Evolutionary conservation across 179 eudicot genomes (phyloP), one percentile per base, ranked within the genome.

Genomic region (Pouteria campechiana): DNA sequence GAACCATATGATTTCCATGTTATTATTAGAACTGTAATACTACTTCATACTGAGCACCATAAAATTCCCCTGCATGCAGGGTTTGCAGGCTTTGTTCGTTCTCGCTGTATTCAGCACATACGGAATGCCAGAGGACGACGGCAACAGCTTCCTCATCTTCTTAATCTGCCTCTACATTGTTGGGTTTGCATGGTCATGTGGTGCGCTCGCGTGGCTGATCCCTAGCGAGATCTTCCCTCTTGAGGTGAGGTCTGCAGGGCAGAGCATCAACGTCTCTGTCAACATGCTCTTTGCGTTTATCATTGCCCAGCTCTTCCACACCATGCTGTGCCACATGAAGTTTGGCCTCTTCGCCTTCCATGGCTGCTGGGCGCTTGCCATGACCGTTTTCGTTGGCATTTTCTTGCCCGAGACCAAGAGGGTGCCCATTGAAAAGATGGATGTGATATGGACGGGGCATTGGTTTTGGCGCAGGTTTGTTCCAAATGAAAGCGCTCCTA

Each of bases 171-270:
- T 59, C 10, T 64, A 53, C 12, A 63, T 69, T 2, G 54, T 50
- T 2, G 70, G 62, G 4, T 69, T 58, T 39, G 75, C 75, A 0
- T 63, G 65, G 66, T 69, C 75, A 7, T 69, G 75, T 69, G 75
- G 75, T 0, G 70, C 75, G 7, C 56, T 69, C 1, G 75, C 70
- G 2, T 69, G 75, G 75, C 31, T 69, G 4, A 70, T 69, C 8
- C 75, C 75, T 0, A 69, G 75, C 32, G 75, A 69, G 21, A 64
- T 69, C 16, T 69, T 63, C 41, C 70, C 75, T 10, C 46, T 69
- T 2, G 74, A 69, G 25, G 44, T 69, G 3, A 58, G 75, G 9
- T 64, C 75, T 0, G 75, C 75, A 2, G 70, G 52, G 0, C 75
- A 69, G 32, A 64, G 70, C 28, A 12, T 69, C 42, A 64, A 41